Evolutionary conservation across 2,329 filamentous ascomycete genomes (phyloP), one percentile per base, ranked within the genome.

Genomic region (Alternaria sp.): DNA sequence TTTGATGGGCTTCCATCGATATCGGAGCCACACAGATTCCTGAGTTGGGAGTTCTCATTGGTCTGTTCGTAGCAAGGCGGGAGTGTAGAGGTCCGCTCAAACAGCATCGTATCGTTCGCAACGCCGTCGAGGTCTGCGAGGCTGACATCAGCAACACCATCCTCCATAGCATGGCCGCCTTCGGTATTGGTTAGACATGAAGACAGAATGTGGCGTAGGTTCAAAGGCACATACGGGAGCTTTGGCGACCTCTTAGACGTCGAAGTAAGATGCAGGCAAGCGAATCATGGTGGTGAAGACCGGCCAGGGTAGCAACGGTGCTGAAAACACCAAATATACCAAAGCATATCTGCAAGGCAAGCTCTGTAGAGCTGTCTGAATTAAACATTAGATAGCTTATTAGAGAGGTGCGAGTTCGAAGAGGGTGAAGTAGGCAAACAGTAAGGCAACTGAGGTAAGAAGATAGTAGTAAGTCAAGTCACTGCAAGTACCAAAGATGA

Each of bases 221-320:
- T 21, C 21, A 21, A 21, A 21, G 21, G 21, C 21, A 21, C 21
- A 21, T 21, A 23, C 21, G 21, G 5, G 21, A 6, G 5, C 3
- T 23, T 1, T 4, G 5, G 21, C 9, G 49, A 6, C n/a, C 13
- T 11, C 19, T 49, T 10, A 60, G 51, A 5, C 55, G 43, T 5
- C 62, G 50, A 7, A 66, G n/a, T 15, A 69, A 30, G 5, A 69
- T 32, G 23, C 61, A 67, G 4, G 57, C 64, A 6, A 69, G 26
- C 3, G 64, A 66, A 40, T 64, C 64, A 28, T 60, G 64, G 13
- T 64, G 59, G 40, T 69, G 64, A 6, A 69, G 57, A 9, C 64
- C 49, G 25, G 66, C 66, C 3, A 67, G 57, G 1, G 64, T 63
- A 11, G 47, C 43, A 5, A 67, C 26, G 15, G 57, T 63, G 21